phyloP scores from a whole-genome alignment of 768 basidiomycete species.

The Amanita rubescens region DNA sequence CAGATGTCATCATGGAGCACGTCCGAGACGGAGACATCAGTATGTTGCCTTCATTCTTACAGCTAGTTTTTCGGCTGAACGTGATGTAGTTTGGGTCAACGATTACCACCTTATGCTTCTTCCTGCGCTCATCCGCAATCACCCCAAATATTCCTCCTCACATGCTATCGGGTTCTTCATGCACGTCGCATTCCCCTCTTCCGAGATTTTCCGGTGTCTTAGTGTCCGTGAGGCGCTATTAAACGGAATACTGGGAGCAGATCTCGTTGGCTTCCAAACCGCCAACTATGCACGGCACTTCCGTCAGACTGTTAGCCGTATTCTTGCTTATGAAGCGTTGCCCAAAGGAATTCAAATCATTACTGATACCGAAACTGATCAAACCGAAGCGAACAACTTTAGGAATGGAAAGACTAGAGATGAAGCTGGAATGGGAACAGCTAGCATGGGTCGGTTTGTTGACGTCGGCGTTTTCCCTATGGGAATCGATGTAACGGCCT shows the following conservation, averaged over 20 bases:
- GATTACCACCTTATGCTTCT: slow-evolving; percentile 97
- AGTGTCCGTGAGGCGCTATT: slow-evolving; percentile 72
- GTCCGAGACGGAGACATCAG: slow-evolving; percentile 87
- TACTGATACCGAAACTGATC: slow-evolving; percentile 20
- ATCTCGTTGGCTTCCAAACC: slow-evolving; percentile 91
- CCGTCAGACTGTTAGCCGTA: slow-evolving; percentile 76
- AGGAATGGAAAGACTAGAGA: slow-evolving; percentile 7
- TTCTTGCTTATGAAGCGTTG: slow-evolving; percentile 71
- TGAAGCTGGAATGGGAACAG: slow-evolving; percentile 22
- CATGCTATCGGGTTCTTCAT: slow-evolving; percentile 90
- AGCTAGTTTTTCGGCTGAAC: not conserved
- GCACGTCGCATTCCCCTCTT: slow-evolving; percentile 93
- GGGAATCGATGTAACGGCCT: slow-evolving; percentile 72
- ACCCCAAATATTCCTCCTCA: slow-evolving; percentile 41
- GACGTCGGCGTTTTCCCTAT: slow-evolving; percentile 88
- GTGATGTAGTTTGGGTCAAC: slow-evolving; percentile 63
- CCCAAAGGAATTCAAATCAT: slow-evolving; percentile 74
- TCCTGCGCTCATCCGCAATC: slow-evolving; percentile 75
- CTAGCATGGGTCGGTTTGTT: slow-evolving; percentile 53
- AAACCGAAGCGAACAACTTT: not conserved
- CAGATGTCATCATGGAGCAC: slow-evolving; percentile 69
- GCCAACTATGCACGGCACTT: slow-evolving; percentile 80
- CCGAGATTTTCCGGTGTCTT: slow-evolving; percentile 92
- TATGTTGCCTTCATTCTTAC: slow-evolving; percentile 16
- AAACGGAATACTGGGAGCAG: slow-evolving; percentile 85